Conservation (phyloP, 768 basidiomycete genomes). For the Cubamyces lactineus region DNA sequence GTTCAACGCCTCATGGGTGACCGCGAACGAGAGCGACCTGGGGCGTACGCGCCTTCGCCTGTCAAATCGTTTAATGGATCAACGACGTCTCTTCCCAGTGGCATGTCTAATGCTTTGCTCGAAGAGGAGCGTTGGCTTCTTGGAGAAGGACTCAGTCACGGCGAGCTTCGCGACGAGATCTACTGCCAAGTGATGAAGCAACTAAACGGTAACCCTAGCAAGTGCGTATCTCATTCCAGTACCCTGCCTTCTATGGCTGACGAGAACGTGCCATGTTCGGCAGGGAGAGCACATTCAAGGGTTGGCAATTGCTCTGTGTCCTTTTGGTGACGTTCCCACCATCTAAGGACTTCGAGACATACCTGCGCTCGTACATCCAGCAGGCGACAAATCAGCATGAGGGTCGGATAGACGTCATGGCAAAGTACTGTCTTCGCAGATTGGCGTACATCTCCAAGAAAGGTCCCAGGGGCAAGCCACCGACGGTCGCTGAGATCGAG, state of each 20-base stretch:
- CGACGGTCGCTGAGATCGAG: conserved; percentile 85
- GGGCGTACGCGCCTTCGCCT: conserved; percentile 41
- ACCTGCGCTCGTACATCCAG: conserved; percentile 79
- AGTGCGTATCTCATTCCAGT: conserved; percentile 49
- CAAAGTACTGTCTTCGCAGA: conserved; percentile 86
- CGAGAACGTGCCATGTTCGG: neutral
- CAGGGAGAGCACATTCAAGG: conserved; percentile 86
- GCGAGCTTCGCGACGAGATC: conserved; percentile 90
- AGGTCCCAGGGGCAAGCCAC: conserved; percentile 85
- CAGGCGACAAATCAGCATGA: conserved; percentile 67
- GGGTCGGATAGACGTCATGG: conserved; percentile 86
- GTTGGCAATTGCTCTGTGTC: conserved; percentile 93
- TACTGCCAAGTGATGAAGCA: conserved; percentile 95
- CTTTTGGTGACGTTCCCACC: conserved; percentile 91
- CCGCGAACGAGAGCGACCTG: conserved; percentile 68
- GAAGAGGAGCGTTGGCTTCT: conserved; percentile 91
- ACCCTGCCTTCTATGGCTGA: neutral
- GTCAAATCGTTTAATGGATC: conserved; percentile 39
- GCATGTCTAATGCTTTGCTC: conserved; percentile 47
- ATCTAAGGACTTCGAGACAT: conserved; percentile 89
- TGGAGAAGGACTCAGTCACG: conserved; percentile 74
- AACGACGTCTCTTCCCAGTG: conserved; percentile 47
- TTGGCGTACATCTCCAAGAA: conserved; percentile 75
- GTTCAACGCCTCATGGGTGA: conserved; percentile 95
- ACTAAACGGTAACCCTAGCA: conserved; percentile 76